These are phyloP conservation scores for Pseudonectria foliicola DNA, from an alignment of 2,329 filamentous ascomycete genomes.

Conservation along the genomic window DNA sequence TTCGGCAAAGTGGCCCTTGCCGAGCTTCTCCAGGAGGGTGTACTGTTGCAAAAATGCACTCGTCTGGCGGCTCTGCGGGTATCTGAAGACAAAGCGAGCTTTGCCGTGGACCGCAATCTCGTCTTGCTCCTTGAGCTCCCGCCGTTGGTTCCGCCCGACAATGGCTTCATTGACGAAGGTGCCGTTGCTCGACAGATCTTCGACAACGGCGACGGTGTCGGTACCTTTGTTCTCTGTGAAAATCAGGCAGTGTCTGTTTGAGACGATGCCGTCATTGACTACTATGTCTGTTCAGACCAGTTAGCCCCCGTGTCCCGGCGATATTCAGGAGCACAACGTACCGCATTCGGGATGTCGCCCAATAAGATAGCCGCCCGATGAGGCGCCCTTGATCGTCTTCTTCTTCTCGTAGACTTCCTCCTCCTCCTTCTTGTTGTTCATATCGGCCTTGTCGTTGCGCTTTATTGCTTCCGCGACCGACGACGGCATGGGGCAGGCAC, in stretches of 20 bases:
- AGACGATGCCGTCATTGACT: conserved; percentile 72
- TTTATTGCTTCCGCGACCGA: conserved; percentile 30
- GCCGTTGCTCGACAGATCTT: conserved; percentile 92
- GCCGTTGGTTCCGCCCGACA: conserved; percentile 83
- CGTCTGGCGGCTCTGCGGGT: conserved; percentile 67
- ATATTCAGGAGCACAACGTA: conserved; percentile 37
- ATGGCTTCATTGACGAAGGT: conserved; percentile 92
- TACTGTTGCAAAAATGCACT: conserved; percentile 84
- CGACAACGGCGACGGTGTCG: conserved; percentile 65
- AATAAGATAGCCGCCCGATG: conserved; percentile 80
- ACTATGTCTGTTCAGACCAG: conserved; percentile 48
- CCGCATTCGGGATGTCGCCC: conserved; percentile 91
- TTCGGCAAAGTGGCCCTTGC: conserved; percentile 91
- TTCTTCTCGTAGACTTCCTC: conserved; percentile 56
- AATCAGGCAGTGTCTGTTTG: conserved; percentile 73
- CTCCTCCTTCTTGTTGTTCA: conserved; percentile 38
- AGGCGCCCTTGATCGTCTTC: conserved; percentile 52
- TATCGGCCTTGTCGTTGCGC: conserved; percentile 26
- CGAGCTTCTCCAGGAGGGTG: conserved; percentile 73
- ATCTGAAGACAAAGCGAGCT: conserved; percentile 85
- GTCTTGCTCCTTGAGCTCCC: conserved; percentile 82
- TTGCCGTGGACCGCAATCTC: conserved; percentile 83
- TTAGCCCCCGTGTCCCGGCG: not conserved
- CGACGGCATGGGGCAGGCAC: conserved; percentile 57
- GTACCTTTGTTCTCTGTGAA: conserved; percentile 54